Conservation (phyloP, 352 stramenopile genomes). For the Phytophthora pseudosyringae region DNA sequence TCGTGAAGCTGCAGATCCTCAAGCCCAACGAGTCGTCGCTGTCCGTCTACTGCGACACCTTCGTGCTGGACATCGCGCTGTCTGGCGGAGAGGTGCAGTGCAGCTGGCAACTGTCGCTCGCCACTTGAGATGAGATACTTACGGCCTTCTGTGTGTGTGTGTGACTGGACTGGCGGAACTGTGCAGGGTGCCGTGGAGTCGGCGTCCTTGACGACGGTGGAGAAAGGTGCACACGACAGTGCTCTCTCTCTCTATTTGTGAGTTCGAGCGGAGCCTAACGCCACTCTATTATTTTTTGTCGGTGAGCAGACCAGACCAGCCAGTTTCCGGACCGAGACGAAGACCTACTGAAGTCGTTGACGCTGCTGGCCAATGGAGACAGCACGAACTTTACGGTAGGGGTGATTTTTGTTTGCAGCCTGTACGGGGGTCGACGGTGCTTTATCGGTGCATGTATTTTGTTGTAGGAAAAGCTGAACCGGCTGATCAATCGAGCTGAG, state of each 20-base stretch:
- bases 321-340: slow-evolving; percentile 88
- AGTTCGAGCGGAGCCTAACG: background rate
- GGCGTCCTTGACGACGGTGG: slow-evolving; percentile 81
- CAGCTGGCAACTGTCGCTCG: slow-evolving; percentile 26
- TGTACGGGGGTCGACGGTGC: no score
- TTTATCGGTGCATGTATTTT: background rate
- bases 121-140: no score
- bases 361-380: slow-evolving; percentile 73
- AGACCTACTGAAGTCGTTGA: slow-evolving; percentile 71
- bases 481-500: slow-evolving; percentile 86
- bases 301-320: slow-evolving; percentile 68
- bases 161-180: background rate
- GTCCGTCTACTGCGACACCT: slow-evolving; percentile 90
- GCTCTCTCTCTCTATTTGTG: background rate
- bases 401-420: background rate
- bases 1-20: slow-evolving; percentile 89
- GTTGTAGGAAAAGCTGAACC: slow-evolving; percentile 78
- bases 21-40: slow-evolving; percentile 88
- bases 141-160: no score
- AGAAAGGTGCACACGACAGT: slow-evolving; percentile 49
- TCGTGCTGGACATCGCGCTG: slow-evolving; percentile 87
- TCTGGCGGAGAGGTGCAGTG: slow-evolving; percentile 68
- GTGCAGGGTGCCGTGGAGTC: slow-evolving; percentile 71
- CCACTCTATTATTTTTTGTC: background rate
- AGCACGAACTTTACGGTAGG: slow-evolving; percentile 79